Percentiles rank a stretch among this genome's conserved stretches.
Evolutionary conservation across 805 yeast genomes (phyloP).

Genomic region (Wickerhamomyces rabaulensis): DNA sequence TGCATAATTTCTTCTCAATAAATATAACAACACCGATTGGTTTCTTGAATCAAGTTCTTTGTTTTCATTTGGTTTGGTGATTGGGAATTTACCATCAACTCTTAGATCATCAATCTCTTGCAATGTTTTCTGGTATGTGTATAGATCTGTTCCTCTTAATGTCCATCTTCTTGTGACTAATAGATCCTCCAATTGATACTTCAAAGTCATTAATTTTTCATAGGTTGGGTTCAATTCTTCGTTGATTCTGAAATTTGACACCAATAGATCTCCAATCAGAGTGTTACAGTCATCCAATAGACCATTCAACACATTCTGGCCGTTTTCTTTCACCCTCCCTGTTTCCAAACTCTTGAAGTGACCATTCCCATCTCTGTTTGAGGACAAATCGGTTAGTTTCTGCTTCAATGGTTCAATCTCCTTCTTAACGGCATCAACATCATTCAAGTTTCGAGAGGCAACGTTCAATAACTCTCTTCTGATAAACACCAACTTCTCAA

Average conservation of each 20-base stretch:
- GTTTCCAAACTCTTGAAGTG: conserved; percentile 39
- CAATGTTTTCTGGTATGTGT: conserved; percentile 70
- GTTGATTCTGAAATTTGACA: conserved; percentile 37
- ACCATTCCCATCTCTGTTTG: conserved; percentile 51
- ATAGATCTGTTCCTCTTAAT: conserved; percentile 90
- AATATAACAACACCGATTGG: conserved; percentile 60
- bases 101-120: conserved; percentile 71
- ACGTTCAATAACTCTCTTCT: conserved; percentile 57
- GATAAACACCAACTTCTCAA: conserved; percentile 53
- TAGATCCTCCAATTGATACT: conserved; percentile 72
- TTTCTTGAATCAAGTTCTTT: conserved; percentile 37
- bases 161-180: conserved; percentile 97
- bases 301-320: conserved; percentile 57
- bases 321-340: conserved; percentile 28
- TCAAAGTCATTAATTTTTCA: conserved; percentile 56
- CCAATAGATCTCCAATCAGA: conserved; percentile 62
- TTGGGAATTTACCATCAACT: conserved; percentile 51
- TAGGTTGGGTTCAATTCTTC: conserved; percentile 55
- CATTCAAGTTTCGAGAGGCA: conserved; percentile 33
- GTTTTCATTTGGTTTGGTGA: neutral
- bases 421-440: conserved; percentile 17
- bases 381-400: conserved; percentile 39
- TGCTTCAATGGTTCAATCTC: conserved; percentile 30
- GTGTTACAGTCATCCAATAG: conserved; percentile 80
- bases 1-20: conserved; percentile 87